Percentiles rank a stretch among this genome's conserved stretches.
Conservation (phyloP, 2,329 filamentous ascomycete species). For the Claviceps fusiformis region DNA sequence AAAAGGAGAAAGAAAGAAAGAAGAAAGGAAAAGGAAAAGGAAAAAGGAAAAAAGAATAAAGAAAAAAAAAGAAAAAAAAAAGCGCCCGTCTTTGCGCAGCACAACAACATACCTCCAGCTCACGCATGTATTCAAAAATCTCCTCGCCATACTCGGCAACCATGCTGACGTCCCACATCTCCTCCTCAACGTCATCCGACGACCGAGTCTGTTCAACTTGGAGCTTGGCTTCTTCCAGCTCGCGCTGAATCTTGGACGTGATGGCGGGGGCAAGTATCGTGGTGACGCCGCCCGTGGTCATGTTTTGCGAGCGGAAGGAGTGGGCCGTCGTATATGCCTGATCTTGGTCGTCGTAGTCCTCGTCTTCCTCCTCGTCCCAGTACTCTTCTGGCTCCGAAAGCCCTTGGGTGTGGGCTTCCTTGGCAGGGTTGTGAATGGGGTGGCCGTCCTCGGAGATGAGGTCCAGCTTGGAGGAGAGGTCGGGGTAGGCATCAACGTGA, state of each 20-base stretch:
- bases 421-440: constrained; percentile 10
- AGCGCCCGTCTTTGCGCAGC: too few relatives aligned
- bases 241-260: constrained; percentile 53
- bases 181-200: constrained; percentile 70
- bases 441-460: constrained; percentile 19
- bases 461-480: constrained; percentile 15
- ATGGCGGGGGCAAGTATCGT: constrained; percentile 58
- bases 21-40: too few relatives aligned
- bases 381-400: constrained; percentile 48
- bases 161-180: constrained; percentile 91
- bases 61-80: neutral
- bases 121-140: constrained; percentile 84
- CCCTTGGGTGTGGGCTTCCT: constrained; percentile 14
- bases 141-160: constrained; percentile 93
- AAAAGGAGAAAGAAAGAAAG: too few relatives aligned
- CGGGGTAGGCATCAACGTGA: constrained; percentile 12
- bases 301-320: constrained; percentile 57
- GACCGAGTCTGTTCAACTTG: constrained; percentile 58
- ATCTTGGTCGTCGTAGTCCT: constrained; percentile 42
- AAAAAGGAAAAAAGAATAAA: too few relatives aligned
- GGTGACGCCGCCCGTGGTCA: constrained; percentile 37
- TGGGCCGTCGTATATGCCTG: constrained; percentile 68
- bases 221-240: constrained; percentile 53
- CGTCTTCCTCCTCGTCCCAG: constrained; percentile 69
- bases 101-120: constrained; percentile 59